Evolutionary conservation across 768 basidiomycete species (phyloP).

Genomic region (Boletus coccyginus): DNA sequence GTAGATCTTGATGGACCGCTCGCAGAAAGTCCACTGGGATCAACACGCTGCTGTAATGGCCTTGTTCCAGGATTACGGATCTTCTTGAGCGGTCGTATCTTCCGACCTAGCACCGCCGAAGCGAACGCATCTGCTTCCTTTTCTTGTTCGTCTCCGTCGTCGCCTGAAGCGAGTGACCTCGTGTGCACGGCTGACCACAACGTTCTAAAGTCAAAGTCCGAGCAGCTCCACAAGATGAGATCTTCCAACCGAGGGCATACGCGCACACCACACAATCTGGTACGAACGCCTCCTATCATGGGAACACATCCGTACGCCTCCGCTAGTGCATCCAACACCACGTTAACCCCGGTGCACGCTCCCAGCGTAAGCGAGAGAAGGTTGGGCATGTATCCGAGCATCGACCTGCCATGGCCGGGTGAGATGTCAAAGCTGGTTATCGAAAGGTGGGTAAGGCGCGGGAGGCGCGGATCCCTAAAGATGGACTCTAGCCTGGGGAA

Average conservation of each 20-base stretch:
- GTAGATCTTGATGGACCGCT: conserved; percentile 29
- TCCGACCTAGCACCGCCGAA: conserved; percentile 26
- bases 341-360: conserved; percentile 41
- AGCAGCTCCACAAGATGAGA: conserved; percentile 51
- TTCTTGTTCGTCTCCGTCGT: conserved; percentile 14
- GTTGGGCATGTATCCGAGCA: conserved; percentile 52
- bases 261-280: conserved; percentile 37
- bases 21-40: conserved; percentile 10
- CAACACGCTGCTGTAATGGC: conserved; percentile 11
- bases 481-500: conserved; percentile 51
- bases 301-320: conserved; percentile 34
- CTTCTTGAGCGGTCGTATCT: conserved; percentile 39
- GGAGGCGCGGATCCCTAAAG: conserved; percentile 56
- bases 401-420: conserved; percentile 36
- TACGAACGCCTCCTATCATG: conserved; percentile 7
- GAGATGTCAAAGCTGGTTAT: conserved; percentile 46
- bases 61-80: conserved; percentile 12
- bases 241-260: conserved; percentile 50
- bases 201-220: conserved; percentile 38
- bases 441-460: conserved; percentile 47
- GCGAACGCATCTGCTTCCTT: conserved; percentile 19
- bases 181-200: conserved; percentile 38
- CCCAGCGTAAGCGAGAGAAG: conserved; percentile 48
- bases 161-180: conserved; percentile 22
- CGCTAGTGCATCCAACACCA: conserved; percentile 40